These are phyloP conservation scores for Quillaja saponaria DNA, from an alignment of 306 rosid species.

Conservation along the genomic window DNA sequence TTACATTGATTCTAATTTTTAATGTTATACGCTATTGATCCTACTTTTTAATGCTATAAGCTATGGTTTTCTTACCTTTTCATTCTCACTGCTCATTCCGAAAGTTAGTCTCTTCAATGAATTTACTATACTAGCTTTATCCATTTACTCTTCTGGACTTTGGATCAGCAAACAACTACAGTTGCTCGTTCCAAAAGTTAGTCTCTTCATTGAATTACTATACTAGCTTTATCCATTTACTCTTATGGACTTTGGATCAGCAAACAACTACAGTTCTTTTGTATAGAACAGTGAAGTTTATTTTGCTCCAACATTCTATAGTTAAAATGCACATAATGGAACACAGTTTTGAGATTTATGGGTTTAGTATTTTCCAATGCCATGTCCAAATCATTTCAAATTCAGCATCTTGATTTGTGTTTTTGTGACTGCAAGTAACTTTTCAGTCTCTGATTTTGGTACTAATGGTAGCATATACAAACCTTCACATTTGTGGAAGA, in stretches of 20 bases:
- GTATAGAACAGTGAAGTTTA: neutral
- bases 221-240: neutral
- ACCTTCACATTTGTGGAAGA: no score
- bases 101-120: neutral
- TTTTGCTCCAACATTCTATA: no score
- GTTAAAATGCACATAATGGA: no score
- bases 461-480: neutral
- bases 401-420: neutral
- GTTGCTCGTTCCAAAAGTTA: neutral
- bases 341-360: no score
- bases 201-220: neutral
- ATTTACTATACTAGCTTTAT: neutral
- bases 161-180: neutral
- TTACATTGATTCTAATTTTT: neutral
- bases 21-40: neutral
- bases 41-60: constrained; percentile 12
- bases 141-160: neutral
- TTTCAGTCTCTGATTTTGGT: neutral
- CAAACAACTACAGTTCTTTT: neutral
- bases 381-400: no score
- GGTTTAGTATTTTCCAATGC: no score
- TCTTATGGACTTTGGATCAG: neutral
- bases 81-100: neutral
- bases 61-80: neutral
- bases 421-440: neutral